These are phyloP conservation scores for Aspergillus niger DNA, from an alignment of 2,329 filamentous ascomycete genomes.

Conservation along the genomic window DNA sequence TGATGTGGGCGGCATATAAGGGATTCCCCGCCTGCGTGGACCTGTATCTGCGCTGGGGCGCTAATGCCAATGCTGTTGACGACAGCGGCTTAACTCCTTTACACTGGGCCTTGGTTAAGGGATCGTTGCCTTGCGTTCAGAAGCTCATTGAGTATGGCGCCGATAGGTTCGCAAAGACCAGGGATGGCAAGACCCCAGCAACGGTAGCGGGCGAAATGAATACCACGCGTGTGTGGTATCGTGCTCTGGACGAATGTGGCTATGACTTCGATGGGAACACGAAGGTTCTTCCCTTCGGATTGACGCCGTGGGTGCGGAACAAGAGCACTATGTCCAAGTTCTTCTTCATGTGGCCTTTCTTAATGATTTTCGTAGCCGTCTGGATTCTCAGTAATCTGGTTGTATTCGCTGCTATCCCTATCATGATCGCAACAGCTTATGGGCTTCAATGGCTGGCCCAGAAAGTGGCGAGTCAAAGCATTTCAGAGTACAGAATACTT, in stretches of 20 bases:
- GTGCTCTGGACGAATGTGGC: slow-evolving; percentile 79
- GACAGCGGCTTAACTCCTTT: slow-evolving; percentile 92
- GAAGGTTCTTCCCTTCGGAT: slow-evolving; percentile 69
- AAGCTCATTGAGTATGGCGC: slow-evolving; percentile 95
- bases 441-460: slow-evolving; percentile 74
- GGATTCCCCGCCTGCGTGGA: slow-evolving; percentile 91
- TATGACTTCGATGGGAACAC: slow-evolving; percentile 78
- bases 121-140: slow-evolving; percentile 82
- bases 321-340: slow-evolving; percentile 78
- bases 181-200: slow-evolving; percentile 85
- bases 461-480: slow-evolving; percentile 77
- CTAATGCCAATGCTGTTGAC: slow-evolving; percentile 85
- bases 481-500: slow-evolving; percentile 82
- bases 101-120: slow-evolving; percentile 96
- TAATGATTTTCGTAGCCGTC: slow-evolving; percentile 70
- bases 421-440: slow-evolving; percentile 65
- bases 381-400: slow-evolving; percentile 73
- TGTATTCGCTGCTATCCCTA: slow-evolving; percentile 73
- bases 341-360: slow-evolving; percentile 85
- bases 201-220: slow-evolving; percentile 89
- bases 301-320: slow-evolving; percentile 73
- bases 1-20: slow-evolving; percentile 99
- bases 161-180: slow-evolving; percentile 86
- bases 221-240: slow-evolving; percentile 76
- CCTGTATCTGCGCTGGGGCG: slow-evolving; percentile 89